Conservation (phyloP, 352 stramenopile species). For the Thalassiosira mediterranea region DNA sequence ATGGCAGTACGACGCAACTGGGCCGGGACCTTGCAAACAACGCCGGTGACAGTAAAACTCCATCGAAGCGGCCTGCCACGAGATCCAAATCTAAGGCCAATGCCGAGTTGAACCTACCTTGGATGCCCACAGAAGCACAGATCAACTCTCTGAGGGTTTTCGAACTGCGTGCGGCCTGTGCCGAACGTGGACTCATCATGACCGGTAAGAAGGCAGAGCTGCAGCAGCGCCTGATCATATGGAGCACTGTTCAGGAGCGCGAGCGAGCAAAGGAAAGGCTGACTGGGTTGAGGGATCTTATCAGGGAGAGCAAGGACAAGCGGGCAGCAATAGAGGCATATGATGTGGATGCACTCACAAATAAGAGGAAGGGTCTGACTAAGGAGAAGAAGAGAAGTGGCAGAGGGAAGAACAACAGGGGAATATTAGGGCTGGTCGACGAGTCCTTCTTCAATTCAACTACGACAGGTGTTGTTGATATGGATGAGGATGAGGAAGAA, state of each 20-base stretch:
- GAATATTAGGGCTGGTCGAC: slow-evolving; percentile 43
- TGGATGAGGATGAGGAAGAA: slow-evolving; percentile 30
- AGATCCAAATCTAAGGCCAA: neutral
- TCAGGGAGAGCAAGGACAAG: slow-evolving; percentile 30
- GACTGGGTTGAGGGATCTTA: slow-evolving; percentile 29
- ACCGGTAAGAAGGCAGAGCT: slow-evolving; percentile 62
- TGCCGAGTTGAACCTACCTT: slow-evolving; percentile 34
- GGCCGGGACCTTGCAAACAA: neutral
- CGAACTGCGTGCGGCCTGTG: slow-evolving; percentile 54
- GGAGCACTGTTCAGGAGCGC: slow-evolving; percentile 55
- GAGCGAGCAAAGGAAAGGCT: slow-evolving; percentile 34
- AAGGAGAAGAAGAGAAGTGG: slow-evolving; percentile 44
- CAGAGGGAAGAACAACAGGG: slow-evolving; percentile 9
- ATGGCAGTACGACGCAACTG: slow-evolving; percentile 9
- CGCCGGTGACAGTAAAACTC: no score
- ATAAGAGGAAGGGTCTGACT: slow-evolving; percentile 61
- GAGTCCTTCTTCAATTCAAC: slow-evolving; percentile 38
- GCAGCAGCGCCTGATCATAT: slow-evolving; percentile 61
- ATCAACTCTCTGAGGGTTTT: slow-evolving; percentile 58
- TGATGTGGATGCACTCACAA: slow-evolving; percentile 53
- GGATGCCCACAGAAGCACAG: slow-evolving; percentile 55
- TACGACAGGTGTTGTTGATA: slow-evolving; percentile 7
- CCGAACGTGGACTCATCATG: slow-evolving; percentile 51
- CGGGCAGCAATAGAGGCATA: slow-evolving; percentile 9
- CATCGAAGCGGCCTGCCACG: neutral